Evolutionary conservation across 345 rosid species (phyloP), one percentile per base, ranked within the genome.

Genomic region (Citrus reticulata): DNA sequence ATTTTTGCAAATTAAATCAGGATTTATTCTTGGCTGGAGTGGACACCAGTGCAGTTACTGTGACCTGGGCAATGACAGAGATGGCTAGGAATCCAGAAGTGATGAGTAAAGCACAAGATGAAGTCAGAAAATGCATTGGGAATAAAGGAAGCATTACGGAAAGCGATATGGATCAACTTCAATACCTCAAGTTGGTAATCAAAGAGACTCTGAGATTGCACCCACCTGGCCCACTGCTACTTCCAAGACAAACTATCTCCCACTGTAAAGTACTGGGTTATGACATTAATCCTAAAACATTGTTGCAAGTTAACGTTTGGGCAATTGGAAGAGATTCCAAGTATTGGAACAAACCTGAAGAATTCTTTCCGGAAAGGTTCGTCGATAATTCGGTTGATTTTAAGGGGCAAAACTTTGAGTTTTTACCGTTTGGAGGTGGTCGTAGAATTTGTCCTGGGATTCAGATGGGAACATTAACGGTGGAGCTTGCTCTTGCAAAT

Each of bases 191-290:
- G 72, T 40, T 88, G 85, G 83, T 87, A 2, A 58, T 87, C 27
- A 88, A 88, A 73, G 95, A 88, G 78, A 84, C 88, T 39, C 63
- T 86, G 24, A 83, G 95, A 75, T 32, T 89, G 82, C 90, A 92
- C 61, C 89, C 91, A 87, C 86, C 91, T 2, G 88, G 73, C 7
- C 87, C 92, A 14, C 79, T 87, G 9, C 76, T 86, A 3, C 2
- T 89, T 22, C 88, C 90, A 13, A 85, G 91, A 67, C 89, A 92
- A 82, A 79, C 86, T 3, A 85, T 80, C 66, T 77, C 86, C 14
- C 81, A 78, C 19, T 87, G 78, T 34, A 77, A 80, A 25, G 51
- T 92, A 58, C 76, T 78, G 24, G 87, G 84, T 39, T 83, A 84
- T 67, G 60, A 67, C 35, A 81, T 89, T 34, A n/a, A 74, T 35